Evolutionary conservation across 2,329 filamentous ascomycete genomes (phyloP), one percentile per base, ranked within the genome.

Genomic region (Xenoacremonium recifei): DNA sequence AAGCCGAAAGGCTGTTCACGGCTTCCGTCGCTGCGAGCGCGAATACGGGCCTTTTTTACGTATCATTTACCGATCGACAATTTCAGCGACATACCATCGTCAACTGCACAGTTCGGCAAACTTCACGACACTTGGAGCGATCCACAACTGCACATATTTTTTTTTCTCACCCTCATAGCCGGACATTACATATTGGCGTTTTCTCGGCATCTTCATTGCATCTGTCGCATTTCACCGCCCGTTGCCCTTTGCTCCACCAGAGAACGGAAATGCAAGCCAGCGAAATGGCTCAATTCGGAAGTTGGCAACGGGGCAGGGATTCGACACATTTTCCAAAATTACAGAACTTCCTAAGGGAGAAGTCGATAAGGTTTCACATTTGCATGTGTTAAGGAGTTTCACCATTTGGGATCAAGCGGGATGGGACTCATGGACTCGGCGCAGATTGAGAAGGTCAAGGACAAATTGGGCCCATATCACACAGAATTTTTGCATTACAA

Each of bases 81-180:
- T n/a, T n/a, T n/a, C n/a, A n/a, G n/a, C n/a, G n/a, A n/a, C n/a
- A n/a, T n/a, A n/a, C n/a, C n/a, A n/a, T n/a, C n/a, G n/a, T n/a
- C n/a, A n/a, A n/a, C n/a, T n/a, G n/a, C n/a, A n/a, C 54, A 57
- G 53, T 48, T 52, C 45, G 48, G 47, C 49, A 54, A 53, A 51
- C 55, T 39, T 39, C 33, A 20, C 15, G 21, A 18, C 33, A 20
- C 33, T n/a, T n/a, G n/a, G n/a, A n/a, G n/a, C n/a, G n/a, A n/a
- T n/a, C n/a, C 29, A 31, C n/a, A 10, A n/a, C n/a, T 31, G 29
- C 29, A 31, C 29, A 31, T 15, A 6, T 44, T 37, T 35, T 27
- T 30, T 55, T 39, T 42, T n/a, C 23, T 9, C 23, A 27, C 23
- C 9, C 16, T 9, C 32, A 34, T 20, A 34, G 32, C 32, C 15